Percentiles rank a stretch among this genome's conserved stretches.
Evolutionary conservation across 257 asterid species (phyloP).

Genomic region (Nicotiana paniculata): DNA sequence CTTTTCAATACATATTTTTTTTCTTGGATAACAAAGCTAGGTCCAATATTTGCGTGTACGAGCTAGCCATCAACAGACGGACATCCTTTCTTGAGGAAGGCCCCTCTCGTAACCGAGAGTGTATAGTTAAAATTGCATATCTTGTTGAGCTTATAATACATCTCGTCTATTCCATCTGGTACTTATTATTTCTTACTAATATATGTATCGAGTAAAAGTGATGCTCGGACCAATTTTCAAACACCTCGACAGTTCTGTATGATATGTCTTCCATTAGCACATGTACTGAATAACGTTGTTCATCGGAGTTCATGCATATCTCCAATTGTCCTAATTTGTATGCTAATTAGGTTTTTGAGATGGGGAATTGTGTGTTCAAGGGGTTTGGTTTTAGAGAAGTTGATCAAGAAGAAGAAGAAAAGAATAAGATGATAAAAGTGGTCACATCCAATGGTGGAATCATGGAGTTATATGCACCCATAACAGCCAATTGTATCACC

Average conservation of each 20-base stretch:
- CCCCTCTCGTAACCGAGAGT: too few species aligned
- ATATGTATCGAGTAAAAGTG: too few species aligned
- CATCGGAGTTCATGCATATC: neutral
- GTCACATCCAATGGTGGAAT: constrained; percentile 40
- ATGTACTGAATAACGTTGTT: neutral
- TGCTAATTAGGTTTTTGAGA: neutral
- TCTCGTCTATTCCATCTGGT: too few species aligned
- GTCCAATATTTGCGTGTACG: too few species aligned
- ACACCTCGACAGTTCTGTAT: too few species aligned
- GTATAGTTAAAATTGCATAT: too few species aligned
- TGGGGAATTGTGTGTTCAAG: constrained; percentile 40
- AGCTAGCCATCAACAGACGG: too few species aligned
- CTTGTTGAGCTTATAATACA: too few species aligned
- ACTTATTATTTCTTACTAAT: too few species aligned
- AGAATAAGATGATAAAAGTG: constrained; percentile 22
- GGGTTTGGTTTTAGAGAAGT: constrained; percentile 15
- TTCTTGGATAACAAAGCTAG: neutral
- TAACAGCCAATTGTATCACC: constrained; percentile 46
- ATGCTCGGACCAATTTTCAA: too few species aligned
- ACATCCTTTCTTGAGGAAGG: too few species aligned
- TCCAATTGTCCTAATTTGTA: neutral
- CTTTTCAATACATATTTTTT: neutral
- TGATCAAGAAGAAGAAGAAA: constrained; percentile 11
- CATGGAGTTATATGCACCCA: constrained; percentile 53
- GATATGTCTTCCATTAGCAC: neutral